These are phyloP conservation scores for Trichoderma erinaceum DNA, from an alignment of 495 filamentous ascomycete species.

Conservation along the genomic window DNA sequence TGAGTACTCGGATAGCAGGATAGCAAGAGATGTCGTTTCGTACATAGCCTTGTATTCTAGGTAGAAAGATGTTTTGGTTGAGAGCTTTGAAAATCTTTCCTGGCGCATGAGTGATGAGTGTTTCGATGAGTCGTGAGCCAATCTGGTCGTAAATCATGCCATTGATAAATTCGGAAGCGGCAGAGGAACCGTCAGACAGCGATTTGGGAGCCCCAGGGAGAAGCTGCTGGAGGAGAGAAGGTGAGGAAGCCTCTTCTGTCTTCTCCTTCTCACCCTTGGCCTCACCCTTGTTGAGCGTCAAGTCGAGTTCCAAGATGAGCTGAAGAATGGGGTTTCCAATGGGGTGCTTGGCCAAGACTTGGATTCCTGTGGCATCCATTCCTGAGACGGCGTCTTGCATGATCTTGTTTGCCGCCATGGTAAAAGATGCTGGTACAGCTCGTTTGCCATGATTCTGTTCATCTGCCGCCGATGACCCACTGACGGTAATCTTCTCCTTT, in stretches of 20 bases:
- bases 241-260: neutral
- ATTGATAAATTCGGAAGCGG: conserved; percentile 62
- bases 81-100: conserved; percentile 85
- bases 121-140: conserved; percentile 84
- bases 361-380: conserved; percentile 65
- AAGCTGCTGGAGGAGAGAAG: conserved; percentile 33
- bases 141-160: conserved; percentile 81
- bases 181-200: conserved; percentile 35
- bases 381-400: conserved; percentile 63
- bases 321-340: conserved; percentile 87
- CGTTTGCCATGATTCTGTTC: conserved; percentile 26
- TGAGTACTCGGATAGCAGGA: conserved; percentile 70
- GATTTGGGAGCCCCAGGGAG: conserved; percentile 40
- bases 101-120: conserved; percentile 68
- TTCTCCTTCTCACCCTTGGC: conserved; percentile 31
- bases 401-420: conserved; percentile 66
- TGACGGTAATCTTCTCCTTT: conserved; percentile 70
- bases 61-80: conserved; percentile 66
- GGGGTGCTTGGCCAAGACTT: conserved; percentile 76
- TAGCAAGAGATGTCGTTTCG: conserved; percentile 87
- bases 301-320: conserved; percentile 75
- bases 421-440: conserved; percentile 72
- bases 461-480: conserved; percentile 29
- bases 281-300: conserved; percentile 58
- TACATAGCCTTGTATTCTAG: conserved; percentile 66